Evolutionary conservation across 345 rosid species (phyloP).

Genomic region (Fremontodendron californicum): DNA sequence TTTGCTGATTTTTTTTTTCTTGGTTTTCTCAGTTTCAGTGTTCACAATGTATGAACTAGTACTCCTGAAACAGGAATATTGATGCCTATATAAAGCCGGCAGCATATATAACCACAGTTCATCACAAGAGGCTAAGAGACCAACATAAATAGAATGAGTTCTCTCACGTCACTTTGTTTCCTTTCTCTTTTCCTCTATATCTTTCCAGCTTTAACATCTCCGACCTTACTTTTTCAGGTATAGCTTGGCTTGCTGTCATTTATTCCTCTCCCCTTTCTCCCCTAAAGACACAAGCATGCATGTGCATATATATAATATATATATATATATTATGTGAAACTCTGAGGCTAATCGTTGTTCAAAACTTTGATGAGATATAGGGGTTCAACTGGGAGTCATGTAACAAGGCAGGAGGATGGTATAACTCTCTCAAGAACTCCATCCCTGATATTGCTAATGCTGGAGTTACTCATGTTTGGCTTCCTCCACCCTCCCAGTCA

Average conservation of each 20-base stretch:
- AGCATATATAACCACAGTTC: background rate
- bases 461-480: conserved; percentile 87
- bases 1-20: background rate
- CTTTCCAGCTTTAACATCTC: conserved; percentile 37
- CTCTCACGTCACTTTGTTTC: conserved; percentile 20
- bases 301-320: no score
- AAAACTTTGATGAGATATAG: conserved; percentile 26
- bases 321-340: background rate
- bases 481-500: conserved; percentile 92
- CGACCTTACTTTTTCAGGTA: conserved; percentile 66
- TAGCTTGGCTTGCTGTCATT: background rate
- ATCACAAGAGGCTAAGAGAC: background rate
- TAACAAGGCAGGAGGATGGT: conserved; percentile 70
- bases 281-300: no score
- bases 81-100: conserved; percentile 15
- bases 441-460: conserved; percentile 57
- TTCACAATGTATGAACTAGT: background rate
- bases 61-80: background rate
- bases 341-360: background rate
- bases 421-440: conserved; percentile 55
- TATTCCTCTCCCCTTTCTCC: background rate
- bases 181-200: conserved; percentile 29
- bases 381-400: conserved; percentile 92
- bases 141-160: conserved; percentile 20
- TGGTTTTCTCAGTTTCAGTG: background rate